These are phyloP conservation scores for Apiotrichum porosum DNA, from an alignment of 1,284 basidiomycete species.

Conservation along the genomic window DNA sequence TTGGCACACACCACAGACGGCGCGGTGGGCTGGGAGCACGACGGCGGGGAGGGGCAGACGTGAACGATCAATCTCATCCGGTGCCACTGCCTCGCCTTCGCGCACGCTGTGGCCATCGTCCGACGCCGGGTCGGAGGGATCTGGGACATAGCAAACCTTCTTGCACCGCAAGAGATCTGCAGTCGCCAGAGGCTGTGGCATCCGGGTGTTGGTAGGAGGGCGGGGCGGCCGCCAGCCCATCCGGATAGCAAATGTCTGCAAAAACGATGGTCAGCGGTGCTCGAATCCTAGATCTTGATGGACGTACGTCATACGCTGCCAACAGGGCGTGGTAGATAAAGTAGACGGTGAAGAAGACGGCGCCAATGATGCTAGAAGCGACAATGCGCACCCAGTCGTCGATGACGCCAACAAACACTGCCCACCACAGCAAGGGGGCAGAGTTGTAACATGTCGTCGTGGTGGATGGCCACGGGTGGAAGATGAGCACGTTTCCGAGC, in stretches of 20 bases:
- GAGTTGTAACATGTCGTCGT: constrained; percentile 26
- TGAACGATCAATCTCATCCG: constrained; percentile 4
- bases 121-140: constrained; percentile 10
- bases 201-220: not conserved
- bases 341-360: not conserved
- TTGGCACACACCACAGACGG: constrained; percentile 39
- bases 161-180: constrained; percentile 15
- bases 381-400: constrained; percentile 36
- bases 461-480: constrained; percentile 17
- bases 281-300: too few relatives aligned
- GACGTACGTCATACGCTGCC: not conserved
- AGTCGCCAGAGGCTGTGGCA: not conserved
- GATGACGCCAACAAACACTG: constrained; percentile 27
- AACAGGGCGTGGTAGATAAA: too few relatives aligned
- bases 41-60: constrained; percentile 22
- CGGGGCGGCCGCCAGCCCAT: not conserved
- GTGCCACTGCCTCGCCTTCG: constrained; percentile 4
- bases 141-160: constrained; percentile 27
- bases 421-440: constrained; percentile 38
- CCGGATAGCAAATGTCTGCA: not conserved
- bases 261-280: too few relatives aligned
- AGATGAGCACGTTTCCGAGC: constrained; percentile 27
- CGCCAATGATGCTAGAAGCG: constrained; percentile 7
- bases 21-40: constrained; percentile 18
- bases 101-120: not conserved